A percentile compares a stretch with the other conserved stretches of the same genome.
Conservation (phyloP, 225 moss, liverwort and hornwort genomes). For the Polytrichum commune region DNA sequence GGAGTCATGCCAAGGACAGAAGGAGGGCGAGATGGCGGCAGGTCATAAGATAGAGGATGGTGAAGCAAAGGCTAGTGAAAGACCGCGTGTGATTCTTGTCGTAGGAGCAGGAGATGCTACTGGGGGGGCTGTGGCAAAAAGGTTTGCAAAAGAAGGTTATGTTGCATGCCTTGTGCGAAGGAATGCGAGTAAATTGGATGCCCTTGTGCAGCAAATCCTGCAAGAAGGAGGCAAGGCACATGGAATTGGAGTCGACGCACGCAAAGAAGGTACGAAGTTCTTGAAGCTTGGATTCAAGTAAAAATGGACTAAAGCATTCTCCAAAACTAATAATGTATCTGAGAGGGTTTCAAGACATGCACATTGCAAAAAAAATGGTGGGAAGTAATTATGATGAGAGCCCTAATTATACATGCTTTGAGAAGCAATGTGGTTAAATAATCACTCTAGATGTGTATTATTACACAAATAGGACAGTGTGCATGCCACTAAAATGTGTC, state of each 20-base stretch:
- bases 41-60: slow-evolving; percentile 1
- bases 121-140: slow-evolving; percentile 64
- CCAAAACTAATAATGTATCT: too few species aligned
- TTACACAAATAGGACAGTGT: too few species aligned
- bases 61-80: slow-evolving; percentile 9
- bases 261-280: slow-evolving; percentile 48
- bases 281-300: not conserved
- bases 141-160: slow-evolving; percentile 60
- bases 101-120: slow-evolving; percentile 72
- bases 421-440: too few species aligned
- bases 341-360: too few species aligned
- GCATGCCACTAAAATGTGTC: too few species aligned
- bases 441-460: too few species aligned
- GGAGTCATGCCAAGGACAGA: not conserved
- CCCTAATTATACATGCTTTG: too few species aligned
- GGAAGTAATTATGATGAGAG: too few species aligned
- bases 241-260: slow-evolving; percentile 65
- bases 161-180: slow-evolving; percentile 70
- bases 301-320: too few species aligned
- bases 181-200: slow-evolving; percentile 48
- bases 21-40: slow-evolving; percentile 12
- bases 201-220: slow-evolving; percentile 40
- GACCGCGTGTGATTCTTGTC: slow-evolving; percentile 52
- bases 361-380: too few species aligned
- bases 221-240: slow-evolving; percentile 54